Percentiles rank a stretch among this genome's conserved stretches.
phyloP scores from a whole-genome alignment of 495 filamentous ascomycete species.

The Gamarada debralockiae region DNA sequence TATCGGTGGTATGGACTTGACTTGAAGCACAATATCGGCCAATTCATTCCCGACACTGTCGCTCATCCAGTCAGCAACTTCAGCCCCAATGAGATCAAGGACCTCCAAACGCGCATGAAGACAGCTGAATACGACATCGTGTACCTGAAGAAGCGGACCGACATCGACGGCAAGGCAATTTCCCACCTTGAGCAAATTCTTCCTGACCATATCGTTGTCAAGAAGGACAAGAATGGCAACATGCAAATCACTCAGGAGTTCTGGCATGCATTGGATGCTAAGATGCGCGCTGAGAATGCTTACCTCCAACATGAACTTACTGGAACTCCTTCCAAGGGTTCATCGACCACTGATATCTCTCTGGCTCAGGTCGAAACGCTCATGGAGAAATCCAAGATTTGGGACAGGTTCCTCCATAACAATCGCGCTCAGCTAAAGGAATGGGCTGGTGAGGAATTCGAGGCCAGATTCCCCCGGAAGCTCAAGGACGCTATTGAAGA shows the following conservation, averaged over 20 bases:
- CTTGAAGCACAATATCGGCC: slow-evolving; percentile 18
- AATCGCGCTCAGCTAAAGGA: slow-evolving; percentile 11
- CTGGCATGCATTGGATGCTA: slow-evolving; percentile 45
- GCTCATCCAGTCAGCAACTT: slow-evolving; percentile 14
- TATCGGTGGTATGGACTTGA: slow-evolving; percentile 15
- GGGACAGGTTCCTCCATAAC: slow-evolving; percentile 8
- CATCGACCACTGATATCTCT: background rate
- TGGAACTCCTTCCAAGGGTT: background rate
- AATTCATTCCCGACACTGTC: slow-evolving; percentile 19
- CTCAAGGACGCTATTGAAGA: slow-evolving; percentile 11
- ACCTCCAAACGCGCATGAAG: slow-evolving; percentile 30
- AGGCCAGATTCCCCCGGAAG: slow-evolving; percentile 8
- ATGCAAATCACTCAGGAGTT: slow-evolving; percentile 46
- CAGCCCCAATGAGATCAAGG: slow-evolving; percentile 20
- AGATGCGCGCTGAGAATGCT: slow-evolving; percentile 17
- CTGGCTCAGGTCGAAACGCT: background rate
- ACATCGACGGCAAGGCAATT: slow-evolving; percentile 25
- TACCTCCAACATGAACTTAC: background rate
- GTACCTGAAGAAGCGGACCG: slow-evolving; percentile 11
- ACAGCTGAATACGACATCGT: slow-evolving; percentile 27
- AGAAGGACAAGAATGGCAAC: slow-evolving; percentile 37
- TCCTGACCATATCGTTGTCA: slow-evolving; percentile 34
- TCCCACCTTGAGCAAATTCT: slow-evolving; percentile 28
- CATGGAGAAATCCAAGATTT: slow-evolving; percentile 2
- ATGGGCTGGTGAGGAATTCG: slow-evolving; percentile 10